phyloP scores from a whole-genome alignment of 192 early-diverging fungal genomes.

The Backusella liffmaniae region DNA sequence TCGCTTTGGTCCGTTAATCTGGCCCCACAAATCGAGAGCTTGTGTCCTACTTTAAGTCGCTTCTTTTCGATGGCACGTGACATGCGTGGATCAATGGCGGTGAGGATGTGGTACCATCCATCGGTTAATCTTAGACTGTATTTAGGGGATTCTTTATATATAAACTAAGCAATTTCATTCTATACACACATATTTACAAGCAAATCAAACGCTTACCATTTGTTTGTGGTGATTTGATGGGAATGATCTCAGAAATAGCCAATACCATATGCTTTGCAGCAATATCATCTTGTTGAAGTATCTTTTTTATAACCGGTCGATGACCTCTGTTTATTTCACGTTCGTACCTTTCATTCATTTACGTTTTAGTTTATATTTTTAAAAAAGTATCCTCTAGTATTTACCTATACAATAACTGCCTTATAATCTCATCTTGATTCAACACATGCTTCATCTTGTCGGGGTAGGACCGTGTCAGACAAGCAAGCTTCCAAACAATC shows the following conservation, averaged over 20 bases:
- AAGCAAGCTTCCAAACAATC: slow-evolving; percentile 74
- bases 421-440: slow-evolving; percentile 39
- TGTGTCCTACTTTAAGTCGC: slow-evolving; percentile 56
- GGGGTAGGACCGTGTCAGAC: slow-evolving; percentile 57
- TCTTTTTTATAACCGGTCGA: slow-evolving; percentile 58
- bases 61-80: slow-evolving; percentile 32
- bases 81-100: slow-evolving; percentile 50
- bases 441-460: slow-evolving; percentile 37
- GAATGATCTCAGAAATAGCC: slow-evolving; percentile 51
- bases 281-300: slow-evolving; percentile 64
- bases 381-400: background rate
- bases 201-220: background rate
- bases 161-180: background rate
- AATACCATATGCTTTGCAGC: slow-evolving; percentile 59
- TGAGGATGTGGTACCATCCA: slow-evolving; percentile 69
- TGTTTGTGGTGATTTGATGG: background rate
- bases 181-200: background rate
- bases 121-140: slow-evolving; percentile 56
- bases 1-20: slow-evolving; percentile 35
- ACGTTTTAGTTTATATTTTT: too few relatives aligned
- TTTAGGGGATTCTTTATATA: slow-evolving; percentile 2
- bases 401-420: slow-evolving; percentile 53
- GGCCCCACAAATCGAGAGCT: slow-evolving; percentile 58
- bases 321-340: slow-evolving; percentile 62
- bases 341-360: slow-evolving; percentile 53